A percentile compares a stretch with the other conserved stretches of the same genome.
Conservation (phyloP, 1,284 basidiomycete genomes). For the Crucibulum parvulum region DNA sequence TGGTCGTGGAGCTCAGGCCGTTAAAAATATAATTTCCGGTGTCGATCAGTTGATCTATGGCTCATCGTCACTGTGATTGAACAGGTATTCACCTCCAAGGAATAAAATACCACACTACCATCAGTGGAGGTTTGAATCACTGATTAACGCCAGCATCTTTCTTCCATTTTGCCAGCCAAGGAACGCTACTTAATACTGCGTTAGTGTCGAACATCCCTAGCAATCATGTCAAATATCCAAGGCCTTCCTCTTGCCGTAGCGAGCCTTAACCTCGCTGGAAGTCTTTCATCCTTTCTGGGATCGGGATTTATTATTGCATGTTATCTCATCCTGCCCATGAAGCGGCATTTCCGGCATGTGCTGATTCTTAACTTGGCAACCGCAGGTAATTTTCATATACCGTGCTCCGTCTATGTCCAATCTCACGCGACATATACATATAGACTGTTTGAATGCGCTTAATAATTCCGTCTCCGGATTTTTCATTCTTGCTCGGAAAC, state of each 20-base stretch:
- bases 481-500: neutral
- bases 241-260: neutral
- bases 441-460: conserved; percentile 7
- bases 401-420: neutral
- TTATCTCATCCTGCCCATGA: neutral
- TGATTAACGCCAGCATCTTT: too few relatives aligned
- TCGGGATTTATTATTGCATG: neutral
- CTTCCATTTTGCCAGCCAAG: too few relatives aligned
- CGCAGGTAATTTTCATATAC: neutral
- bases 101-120: too few relatives aligned
- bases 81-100: too few relatives aligned
- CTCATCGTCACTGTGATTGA: too few relatives aligned
- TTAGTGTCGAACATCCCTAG: too few relatives aligned
- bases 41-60: too few relatives aligned
- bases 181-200: too few relatives aligned
- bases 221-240: neutral
- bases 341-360: neutral
- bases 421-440: neutral
- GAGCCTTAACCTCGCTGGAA: neutral
- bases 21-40: too few relatives aligned
- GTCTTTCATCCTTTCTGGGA: neutral
- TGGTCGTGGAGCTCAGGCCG: too few relatives aligned
- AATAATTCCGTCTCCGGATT: conserved; percentile 3
- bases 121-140: too few relatives aligned
- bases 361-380: neutral